Conservation (phyloP, 768 basidiomycete species). For the Mycena galopus region DNA sequence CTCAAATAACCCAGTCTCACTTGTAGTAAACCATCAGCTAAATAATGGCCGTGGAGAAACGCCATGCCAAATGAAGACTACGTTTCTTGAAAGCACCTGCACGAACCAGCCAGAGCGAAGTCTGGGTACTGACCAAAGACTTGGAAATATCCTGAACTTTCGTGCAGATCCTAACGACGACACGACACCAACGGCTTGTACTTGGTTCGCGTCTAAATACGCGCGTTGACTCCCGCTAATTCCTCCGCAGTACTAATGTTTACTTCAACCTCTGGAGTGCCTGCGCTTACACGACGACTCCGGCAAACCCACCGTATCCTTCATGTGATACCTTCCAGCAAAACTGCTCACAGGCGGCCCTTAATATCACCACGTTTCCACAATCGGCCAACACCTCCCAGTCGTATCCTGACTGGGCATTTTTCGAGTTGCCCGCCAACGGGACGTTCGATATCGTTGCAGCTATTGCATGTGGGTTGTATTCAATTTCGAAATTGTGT, state of each 20-base stretch:
- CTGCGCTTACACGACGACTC: constrained; percentile 14
- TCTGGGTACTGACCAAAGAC: neutral
- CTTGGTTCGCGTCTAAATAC: constrained; percentile 20
- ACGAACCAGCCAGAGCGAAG: constrained; percentile 22
- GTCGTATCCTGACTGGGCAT: constrained; percentile 31
- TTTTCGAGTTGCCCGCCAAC: constrained; percentile 25
- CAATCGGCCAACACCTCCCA: neutral
- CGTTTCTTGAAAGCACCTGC: neutral
- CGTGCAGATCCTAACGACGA: neutral
- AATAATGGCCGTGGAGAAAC: constrained; percentile 23
- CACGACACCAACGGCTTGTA: constrained; percentile 20
- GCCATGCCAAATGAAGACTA: constrained; percentile 29
- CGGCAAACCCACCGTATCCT: constrained; percentile 14
- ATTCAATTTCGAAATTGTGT: neutral
- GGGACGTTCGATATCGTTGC: constrained; percentile 24
- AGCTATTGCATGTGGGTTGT: constrained; percentile 30
- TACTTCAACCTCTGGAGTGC: constrained; percentile 36
- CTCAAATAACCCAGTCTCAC: neutral
- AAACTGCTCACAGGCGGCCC: constrained; percentile 15
- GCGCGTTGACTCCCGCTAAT: neutral
- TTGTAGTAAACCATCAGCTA: neutral
- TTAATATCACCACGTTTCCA: constrained; percentile 11
- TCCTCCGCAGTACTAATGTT: constrained; percentile 25
- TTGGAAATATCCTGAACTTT: neutral
- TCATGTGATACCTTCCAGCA: constrained; percentile 5